Base-by-base conservation (phyloP, 2,329 filamentous ascomycete genomes). In the Colletotrichum tropicale region DNA sequence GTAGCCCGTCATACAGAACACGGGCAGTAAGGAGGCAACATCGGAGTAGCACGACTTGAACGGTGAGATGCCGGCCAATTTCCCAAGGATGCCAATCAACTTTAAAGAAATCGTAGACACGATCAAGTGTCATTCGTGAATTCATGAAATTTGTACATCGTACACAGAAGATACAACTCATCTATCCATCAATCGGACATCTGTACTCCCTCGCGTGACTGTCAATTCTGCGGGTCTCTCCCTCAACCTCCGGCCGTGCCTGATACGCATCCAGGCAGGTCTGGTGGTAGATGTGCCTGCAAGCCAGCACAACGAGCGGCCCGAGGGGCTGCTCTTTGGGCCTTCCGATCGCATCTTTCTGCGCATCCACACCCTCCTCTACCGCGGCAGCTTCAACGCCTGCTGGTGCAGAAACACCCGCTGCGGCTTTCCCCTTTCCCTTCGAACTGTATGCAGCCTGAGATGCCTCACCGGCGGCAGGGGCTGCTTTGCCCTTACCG, bases 201-300 rank as follows among this genome's bases (percentile, higher is more conserved):
- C 85, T 86, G 81, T 90, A 91, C 80, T 87, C 89, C 77, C 85
- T 84, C 78, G 89, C 86, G 69, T 83, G 82, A 15, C 83, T 84
- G 66, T 82, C 81, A 55, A 85, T 87, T 72, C 85, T 87, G 77
- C 84, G 85, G 78, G 74, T 81, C 82, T 82, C 80, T 76, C 80
- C 81, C 79, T 82, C 87, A 80, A 86, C 82, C 77, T 88, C 89
- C 71, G 88, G 87, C 76, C 89, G 87, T 38, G 88, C 88, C 79
- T 91, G 91, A 78, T 93, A 83, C 75, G 91, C 89, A 81, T 96
- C 94, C 52, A 94, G 85, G 81, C 93, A 96, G 30, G 86, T 87
- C 81, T 92, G 89, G 84, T 95, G 93, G 80, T 93, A 94, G 21
- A 94, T 91, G 82, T 95, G 93, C 71, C 93, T 88, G 82, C 93